Percentiles rank a stretch among this genome's conserved stretches.
phyloP scores from a whole-genome alignment of 2,329 filamentous ascomycete genomes.

The Neofusicoccum sp. region DNA sequence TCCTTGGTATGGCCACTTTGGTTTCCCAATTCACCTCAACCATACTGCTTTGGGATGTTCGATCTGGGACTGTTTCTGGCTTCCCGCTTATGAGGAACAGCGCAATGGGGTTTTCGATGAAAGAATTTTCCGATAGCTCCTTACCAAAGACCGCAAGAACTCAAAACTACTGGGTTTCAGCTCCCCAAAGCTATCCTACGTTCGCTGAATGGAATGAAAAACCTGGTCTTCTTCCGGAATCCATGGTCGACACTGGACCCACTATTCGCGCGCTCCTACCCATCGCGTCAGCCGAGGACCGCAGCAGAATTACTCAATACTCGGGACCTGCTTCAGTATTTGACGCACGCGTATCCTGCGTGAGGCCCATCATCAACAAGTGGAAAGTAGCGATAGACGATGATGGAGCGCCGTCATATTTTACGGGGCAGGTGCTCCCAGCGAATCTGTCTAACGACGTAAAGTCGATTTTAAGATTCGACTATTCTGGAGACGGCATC shows the following conservation, averaged over 20 bases:
- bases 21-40: not conserved
- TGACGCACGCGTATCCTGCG: not conserved
- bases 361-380: not conserved
- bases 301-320: not conserved
- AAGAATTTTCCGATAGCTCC: not conserved
- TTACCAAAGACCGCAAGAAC: not conserved
- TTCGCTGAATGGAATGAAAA: not conserved
- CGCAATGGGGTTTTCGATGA: not conserved
- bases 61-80: not conserved
- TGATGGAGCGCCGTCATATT: too few relatives aligned
- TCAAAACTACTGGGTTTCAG: not conserved
- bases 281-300: not conserved
- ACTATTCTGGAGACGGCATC: too few relatives aligned
- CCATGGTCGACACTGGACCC: not conserved
- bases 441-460: too few relatives aligned
- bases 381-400: not conserved
- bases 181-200: not conserved
- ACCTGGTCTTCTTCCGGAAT: not conserved
- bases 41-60: not conserved
- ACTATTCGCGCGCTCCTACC: not conserved
- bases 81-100: not conserved
- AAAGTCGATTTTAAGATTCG: too few relatives aligned
- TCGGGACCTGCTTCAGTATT: not conserved
- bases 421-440: too few relatives aligned
- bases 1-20: not conserved